phyloP scores from a whole-genome alignment of 768 basidiomycete species.

The Panellus pusillus region DNA sequence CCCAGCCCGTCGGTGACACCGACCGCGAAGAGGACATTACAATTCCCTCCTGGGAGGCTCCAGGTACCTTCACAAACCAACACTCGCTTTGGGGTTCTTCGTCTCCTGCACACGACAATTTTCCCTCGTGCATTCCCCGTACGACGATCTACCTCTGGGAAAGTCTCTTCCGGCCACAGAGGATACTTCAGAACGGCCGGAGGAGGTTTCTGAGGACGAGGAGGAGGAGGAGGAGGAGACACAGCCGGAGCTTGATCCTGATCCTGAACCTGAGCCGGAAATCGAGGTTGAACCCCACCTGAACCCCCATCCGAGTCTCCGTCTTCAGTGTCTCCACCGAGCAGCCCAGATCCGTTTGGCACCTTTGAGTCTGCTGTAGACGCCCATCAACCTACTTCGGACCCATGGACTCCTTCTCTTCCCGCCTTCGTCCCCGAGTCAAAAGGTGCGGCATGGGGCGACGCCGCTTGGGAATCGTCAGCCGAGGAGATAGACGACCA shows the following conservation, averaged over 20 bases:
- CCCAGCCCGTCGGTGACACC: slow-evolving; percentile 6
- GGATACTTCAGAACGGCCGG: slow-evolving; percentile 1
- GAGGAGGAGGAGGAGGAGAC: slow-evolving; percentile 8
- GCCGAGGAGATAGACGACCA: slow-evolving; percentile 17
- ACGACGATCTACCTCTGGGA: slow-evolving; percentile 41
- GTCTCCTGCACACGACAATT: slow-evolving; percentile 16
- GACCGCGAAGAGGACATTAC: slow-evolving; percentile 53
- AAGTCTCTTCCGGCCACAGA: slow-evolving; percentile 17
- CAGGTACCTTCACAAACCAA: slow-evolving; percentile 35
- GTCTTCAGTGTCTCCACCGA: slow-evolving; percentile 24
- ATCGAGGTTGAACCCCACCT: slow-evolving; percentile 12
- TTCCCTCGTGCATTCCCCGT: slow-evolving; percentile 32
- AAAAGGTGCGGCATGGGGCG: slow-evolving; percentile 37
- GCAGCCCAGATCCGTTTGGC: slow-evolving; percentile 58
- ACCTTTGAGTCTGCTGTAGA: slow-evolving; percentile 54
- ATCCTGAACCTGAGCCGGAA: neutral
- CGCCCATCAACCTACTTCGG: slow-evolving; percentile 27
- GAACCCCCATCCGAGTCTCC: slow-evolving; percentile 11
- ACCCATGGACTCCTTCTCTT: slow-evolving; percentile 38
- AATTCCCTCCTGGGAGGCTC: slow-evolving; percentile 56
- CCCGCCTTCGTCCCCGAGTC: slow-evolving; percentile 12
- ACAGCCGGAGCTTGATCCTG: slow-evolving; percentile 1
- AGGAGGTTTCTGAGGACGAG: slow-evolving; percentile 10
- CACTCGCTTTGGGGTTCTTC: slow-evolving; percentile 19
- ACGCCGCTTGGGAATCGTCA: slow-evolving; percentile 38